phyloP scores from a whole-genome alignment of 108 stramenopile genomes.

The Schizochytrium sp. region DNA sequence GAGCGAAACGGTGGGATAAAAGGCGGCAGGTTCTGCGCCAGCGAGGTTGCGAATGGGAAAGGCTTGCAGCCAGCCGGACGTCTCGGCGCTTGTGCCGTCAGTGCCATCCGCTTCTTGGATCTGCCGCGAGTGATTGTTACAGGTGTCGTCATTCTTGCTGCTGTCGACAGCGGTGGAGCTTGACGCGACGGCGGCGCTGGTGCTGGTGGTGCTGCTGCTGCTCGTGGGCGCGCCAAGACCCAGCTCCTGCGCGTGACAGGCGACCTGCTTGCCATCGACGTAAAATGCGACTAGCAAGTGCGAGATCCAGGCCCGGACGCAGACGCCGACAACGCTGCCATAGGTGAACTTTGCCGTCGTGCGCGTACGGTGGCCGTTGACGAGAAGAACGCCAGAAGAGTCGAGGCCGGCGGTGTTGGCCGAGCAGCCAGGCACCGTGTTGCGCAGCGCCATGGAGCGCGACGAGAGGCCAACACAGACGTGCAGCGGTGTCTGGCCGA shows the following conservation, averaged over 20 bases:
- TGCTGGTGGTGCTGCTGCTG: too few species aligned
- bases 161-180: too few species aligned
- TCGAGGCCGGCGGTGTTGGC: conserved; percentile 1
- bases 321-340: conserved; percentile 8
- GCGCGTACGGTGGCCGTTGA: background rate
- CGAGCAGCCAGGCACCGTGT: conserved; percentile 4
- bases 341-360: background rate
- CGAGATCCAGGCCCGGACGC: conserved; percentile 7
- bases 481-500: background rate
- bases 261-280: background rate
- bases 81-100: background rate
- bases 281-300: background rate
- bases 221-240: background rate
- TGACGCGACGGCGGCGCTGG: too few species aligned
- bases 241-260: background rate
- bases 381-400: background rate
- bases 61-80: background rate
- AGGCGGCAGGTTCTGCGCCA: background rate
- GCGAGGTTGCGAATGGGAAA: background rate
- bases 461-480: background rate
- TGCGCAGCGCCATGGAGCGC: background rate
- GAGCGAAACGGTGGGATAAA: background rate
- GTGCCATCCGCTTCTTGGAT: too few species aligned
- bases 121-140: too few species aligned
- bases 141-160: too few species aligned